Percentiles rank a stretch among this genome's conserved stretches.
Evolutionary conservation across 1,284 basidiomycete species (phyloP).

Genomic region (Apiotrichum montevideense): DNA sequence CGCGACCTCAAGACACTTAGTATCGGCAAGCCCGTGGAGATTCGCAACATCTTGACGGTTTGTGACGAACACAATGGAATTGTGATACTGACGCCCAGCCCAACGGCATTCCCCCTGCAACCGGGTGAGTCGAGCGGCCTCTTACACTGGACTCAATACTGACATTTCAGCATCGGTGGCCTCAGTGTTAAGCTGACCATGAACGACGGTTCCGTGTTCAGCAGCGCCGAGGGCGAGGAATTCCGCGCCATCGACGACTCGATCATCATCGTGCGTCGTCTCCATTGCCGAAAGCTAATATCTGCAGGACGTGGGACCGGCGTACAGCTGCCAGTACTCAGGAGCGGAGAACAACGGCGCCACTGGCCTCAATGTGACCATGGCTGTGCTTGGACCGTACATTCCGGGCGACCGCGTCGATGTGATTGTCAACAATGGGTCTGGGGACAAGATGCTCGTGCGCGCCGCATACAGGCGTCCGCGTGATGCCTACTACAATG

Average conservation of each 20-base stretch:
- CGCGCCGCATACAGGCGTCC: constrained; percentile 4
- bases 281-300: not conserved
- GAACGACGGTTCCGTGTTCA: constrained; percentile 11
- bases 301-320: constrained; percentile 2
- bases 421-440: constrained; percentile 2
- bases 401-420: constrained; percentile 12
- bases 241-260: constrained; percentile 9
- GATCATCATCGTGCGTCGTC: constrained; percentile 2
- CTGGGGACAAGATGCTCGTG: constrained; percentile 2
- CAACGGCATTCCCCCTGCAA: not conserved
- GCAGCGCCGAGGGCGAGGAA: constrained; percentile 8
- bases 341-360: not conserved
- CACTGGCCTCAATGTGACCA: constrained; percentile 14
- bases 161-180: constrained; percentile 1
- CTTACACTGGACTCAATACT: not conserved
- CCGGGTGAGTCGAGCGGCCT: not conserved
- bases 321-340: constrained; percentile 12
- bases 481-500: constrained; percentile 10
- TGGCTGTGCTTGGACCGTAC: constrained; percentile 13
- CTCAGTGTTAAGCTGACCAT: constrained; percentile 1
- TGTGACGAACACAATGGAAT: not conserved
- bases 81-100: not conserved
- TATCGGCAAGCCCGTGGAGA: constrained; percentile 10
- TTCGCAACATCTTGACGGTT: constrained; percentile 1
- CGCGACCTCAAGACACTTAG: constrained; percentile 1